phyloP scores from a whole-genome alignment of 352 stramenopile species.

The Pythium rhizo-oryzae region DNA sequence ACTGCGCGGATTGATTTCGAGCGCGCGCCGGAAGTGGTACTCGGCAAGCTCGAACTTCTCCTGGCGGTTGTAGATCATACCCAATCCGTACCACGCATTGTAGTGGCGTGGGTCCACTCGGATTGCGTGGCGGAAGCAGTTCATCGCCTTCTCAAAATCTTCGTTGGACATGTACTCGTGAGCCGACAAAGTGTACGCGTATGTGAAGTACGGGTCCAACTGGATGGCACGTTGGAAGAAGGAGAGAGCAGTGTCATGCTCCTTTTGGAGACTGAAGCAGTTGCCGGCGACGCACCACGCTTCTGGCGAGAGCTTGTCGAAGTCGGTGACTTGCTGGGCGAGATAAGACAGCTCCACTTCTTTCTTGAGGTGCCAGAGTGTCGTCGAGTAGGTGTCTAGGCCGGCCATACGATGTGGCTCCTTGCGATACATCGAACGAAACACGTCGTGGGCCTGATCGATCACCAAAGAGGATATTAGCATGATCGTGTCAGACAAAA shows the following conservation, averaged over 20 bases:
- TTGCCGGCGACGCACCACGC: conserved; percentile 98
- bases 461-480: neutral
- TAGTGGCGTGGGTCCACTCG: conserved; percentile 92
- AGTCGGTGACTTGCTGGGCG: conserved; percentile 92
- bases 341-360: conserved; percentile 97
- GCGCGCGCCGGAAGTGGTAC: conserved; percentile 95
- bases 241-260: conserved; percentile 95
- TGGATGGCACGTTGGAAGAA: conserved; percentile 97
- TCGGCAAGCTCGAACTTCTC: conserved; percentile 98
- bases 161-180: conserved; percentile 98
- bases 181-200: conserved; percentile 97
- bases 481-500: neutral
- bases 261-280: conserved; percentile 98
- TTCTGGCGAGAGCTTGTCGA: conserved; percentile 93
- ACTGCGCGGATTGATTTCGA: conserved; percentile 94
- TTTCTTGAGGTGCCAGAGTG: conserved; percentile 97
- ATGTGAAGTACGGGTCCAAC: conserved; percentile 95
- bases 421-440: conserved; percentile 87
- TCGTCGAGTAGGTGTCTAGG: conserved; percentile 95
- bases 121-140: conserved; percentile 95
- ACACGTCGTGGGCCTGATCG: conserved; percentile 77
- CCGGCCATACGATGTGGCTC: conserved; percentile 95
- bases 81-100: conserved; percentile 93
- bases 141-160: conserved; percentile 97
- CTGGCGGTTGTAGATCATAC: conserved; percentile 96